Base-by-base conservation (phyloP, 2,329 filamentous ascomycete genomes). In the Diplodia mutila region DNA sequence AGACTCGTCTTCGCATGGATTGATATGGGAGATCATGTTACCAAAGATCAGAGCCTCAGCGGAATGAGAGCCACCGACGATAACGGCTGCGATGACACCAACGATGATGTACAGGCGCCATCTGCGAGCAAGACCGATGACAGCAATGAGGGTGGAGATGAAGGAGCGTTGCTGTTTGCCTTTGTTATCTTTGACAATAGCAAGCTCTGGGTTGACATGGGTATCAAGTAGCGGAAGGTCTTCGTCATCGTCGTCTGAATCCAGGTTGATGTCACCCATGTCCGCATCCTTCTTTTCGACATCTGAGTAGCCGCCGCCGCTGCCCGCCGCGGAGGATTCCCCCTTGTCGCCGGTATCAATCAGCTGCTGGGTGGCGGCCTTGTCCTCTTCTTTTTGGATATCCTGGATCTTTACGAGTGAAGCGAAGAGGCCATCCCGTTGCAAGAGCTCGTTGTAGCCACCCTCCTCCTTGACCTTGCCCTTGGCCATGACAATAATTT, bases 401-500 rank as follows among this genome's bases (percentile, higher is more conserved):
- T 64, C 63, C 52, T 66, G 63, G 3, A 49, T 46, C 23, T 55
- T 51, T 34, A 66, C 64, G n/a, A 66, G n/a, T 3, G 52, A 80
- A 71, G 76, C 79, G 69, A 83, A 83, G 69, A 77, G 72, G 5
- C 80, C 80, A 53, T 73, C 76, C 67, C 72, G 73, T 14, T 71
- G 71, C 51, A 80, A 71, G 63, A 83, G 69, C 67, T 82, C 77
- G 42, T 75, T 72, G 71, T 83, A 82, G 1, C 74, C 76, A 0
- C 80, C 80, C 27, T 68, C 63, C 68, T 82, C 80, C 11, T 74
- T 75, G 23, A 82, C 75, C 42, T 70, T 74, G 1, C 80, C 80
- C 53, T 77, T 70, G 7, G 75, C 72, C 61, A 82, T 70, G 4
- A 82, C 80, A 64, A 78, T 80, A n/a, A 82, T 82, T 4, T 73